A percentile compares a stretch with the other conserved stretches of the same genome.
Evolutionary conservation across 371 early-diverging fungal species (phyloP).

Genomic region (Mortierella sp.): DNA sequence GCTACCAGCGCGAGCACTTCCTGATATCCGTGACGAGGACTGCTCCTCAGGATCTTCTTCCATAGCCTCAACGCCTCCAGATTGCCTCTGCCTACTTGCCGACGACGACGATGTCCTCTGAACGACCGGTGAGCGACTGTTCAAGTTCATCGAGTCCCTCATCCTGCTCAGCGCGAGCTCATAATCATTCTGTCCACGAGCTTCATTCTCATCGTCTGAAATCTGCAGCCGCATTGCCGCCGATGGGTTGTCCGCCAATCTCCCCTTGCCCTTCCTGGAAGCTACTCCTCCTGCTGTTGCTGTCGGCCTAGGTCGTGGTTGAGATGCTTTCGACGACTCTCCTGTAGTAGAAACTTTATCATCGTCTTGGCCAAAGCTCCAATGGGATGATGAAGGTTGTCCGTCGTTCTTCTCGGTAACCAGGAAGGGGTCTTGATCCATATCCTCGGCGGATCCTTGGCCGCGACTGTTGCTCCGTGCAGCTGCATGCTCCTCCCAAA

Average conservation of each 20-base stretch:
- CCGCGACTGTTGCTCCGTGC: neutral
- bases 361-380: neutral
- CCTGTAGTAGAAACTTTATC: neutral
- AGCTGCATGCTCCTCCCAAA: conserved; percentile 30
- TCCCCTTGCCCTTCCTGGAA: conserved; percentile 44
- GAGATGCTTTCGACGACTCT: neutral
- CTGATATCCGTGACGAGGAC: conserved; percentile 14
- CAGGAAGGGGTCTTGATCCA: conserved; percentile 1
- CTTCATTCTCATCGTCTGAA: conserved; percentile 43
- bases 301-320: conserved; percentile 9
- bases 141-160: conserved; percentile 37
- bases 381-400: neutral
- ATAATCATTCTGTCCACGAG: conserved; percentile 19
- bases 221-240: conserved; percentile 35
- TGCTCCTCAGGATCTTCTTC: neutral
- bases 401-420: neutral
- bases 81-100: no score
- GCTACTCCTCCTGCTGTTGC: neutral
- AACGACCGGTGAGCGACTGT: conserved; percentile 1
- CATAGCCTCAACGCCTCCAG: neutral
- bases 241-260: conserved; percentile 16
- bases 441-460: conserved; percentile 1
- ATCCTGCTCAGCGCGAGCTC: conserved; percentile 32
- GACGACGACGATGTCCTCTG: neutral
- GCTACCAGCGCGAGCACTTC: conserved; percentile 29